Evolutionary conservation across 148 eudicot species (phyloP).

Genomic region (Chenopodium quinoa): DNA sequence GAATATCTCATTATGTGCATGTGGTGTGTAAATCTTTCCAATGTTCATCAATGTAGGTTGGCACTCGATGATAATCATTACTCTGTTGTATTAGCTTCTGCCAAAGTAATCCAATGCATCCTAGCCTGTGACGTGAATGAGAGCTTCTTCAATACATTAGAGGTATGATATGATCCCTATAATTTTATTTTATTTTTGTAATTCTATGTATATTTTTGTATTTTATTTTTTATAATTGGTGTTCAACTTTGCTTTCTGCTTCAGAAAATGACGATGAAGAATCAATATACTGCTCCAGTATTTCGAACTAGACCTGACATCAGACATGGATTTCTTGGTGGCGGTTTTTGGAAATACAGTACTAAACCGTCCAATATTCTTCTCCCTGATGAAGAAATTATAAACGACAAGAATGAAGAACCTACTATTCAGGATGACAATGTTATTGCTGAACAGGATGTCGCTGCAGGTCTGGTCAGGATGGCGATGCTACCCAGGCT

Average conservation of each 20-base stretch:
- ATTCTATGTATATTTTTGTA: background rate
- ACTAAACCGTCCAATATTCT: conserved; percentile 71
- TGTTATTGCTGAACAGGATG: conserved; percentile 80
- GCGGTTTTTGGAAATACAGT: conserved; percentile 94
- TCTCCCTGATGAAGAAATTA: conserved; percentile 38
- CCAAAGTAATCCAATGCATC: conserved; percentile 65
- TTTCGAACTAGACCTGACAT: conserved; percentile 83
- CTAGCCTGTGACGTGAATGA: conserved; percentile 74
- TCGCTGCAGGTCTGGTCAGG: conserved; percentile 89
- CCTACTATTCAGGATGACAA: conserved; percentile 83
- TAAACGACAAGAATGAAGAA: conserved; percentile 50
- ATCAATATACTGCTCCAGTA: conserved; percentile 73
- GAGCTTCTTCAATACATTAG: conserved; percentile 49
- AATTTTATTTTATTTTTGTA: background rate
- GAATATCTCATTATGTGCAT: background rate
- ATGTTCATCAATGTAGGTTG: conserved; percentile 50
- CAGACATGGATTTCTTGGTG: conserved; percentile 73
- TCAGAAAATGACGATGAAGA: conserved; percentile 58
- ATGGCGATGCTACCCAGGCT: conserved; percentile 83
- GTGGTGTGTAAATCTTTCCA: background rate
- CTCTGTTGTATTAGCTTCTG: conserved; percentile 80
- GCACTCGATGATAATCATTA: conserved; percentile 86
- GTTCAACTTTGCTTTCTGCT: conserved; percentile 18
- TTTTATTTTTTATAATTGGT: too few species aligned
- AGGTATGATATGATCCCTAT: conserved; percentile 42